These are phyloP conservation scores for Cutaneotrichosporon sp. DNA, from an alignment of 1,284 basidiomycete genomes.

Conservation along the genomic window DNA sequence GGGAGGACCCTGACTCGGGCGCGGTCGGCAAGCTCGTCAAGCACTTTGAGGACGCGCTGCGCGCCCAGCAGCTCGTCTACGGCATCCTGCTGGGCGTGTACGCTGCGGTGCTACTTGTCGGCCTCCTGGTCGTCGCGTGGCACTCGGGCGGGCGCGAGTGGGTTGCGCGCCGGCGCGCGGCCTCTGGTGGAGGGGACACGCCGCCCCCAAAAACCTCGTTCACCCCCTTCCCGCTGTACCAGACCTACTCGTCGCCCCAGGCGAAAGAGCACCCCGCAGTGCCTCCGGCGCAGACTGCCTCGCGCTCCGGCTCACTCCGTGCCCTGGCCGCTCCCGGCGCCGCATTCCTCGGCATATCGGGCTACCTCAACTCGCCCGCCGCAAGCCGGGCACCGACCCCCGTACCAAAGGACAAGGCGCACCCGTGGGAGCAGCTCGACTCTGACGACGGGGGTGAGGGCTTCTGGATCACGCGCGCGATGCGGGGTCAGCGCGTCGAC, in stretches of 20 bases:
- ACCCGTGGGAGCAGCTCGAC: neutral
- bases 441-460: neutral
- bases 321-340: neutral
- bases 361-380: neutral
- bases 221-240: neutral
- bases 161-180: neutral
- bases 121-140: conserved; percentile 44
- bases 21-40: conserved; percentile 72
- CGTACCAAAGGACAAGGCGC: neutral
- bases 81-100: conserved; percentile 76
- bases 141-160: conserved; percentile 31
- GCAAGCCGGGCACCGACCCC: neutral
- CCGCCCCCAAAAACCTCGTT: neutral
- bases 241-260: neutral
- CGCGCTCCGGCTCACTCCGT: neutral
- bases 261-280: neutral
- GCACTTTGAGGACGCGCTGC: conserved; percentile 69
- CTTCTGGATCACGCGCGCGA: neutral
- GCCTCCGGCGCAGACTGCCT: neutral
- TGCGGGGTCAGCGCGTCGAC: neutral
- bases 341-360: conserved; percentile 3
- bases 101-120: conserved; percentile 52
- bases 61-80: conserved; percentile 81
- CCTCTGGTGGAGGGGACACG: neutral
- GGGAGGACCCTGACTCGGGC: conserved; percentile 60